Base-by-base conservation (phyloP, 164 flowering plant species). In the Piper longum region DNA sequence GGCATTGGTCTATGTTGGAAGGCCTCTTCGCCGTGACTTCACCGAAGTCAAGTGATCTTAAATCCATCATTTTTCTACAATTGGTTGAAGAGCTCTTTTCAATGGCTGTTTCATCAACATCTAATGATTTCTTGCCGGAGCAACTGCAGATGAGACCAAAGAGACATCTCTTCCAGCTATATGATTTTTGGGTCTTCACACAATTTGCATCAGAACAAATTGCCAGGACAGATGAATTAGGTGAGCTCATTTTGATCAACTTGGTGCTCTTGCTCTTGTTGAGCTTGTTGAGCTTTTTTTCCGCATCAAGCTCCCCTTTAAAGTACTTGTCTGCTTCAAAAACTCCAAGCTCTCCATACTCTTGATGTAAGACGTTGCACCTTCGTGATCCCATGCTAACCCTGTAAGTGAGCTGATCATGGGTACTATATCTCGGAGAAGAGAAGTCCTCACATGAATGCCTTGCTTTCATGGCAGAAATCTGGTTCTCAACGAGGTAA, bases 291-390 rank as follows among this genome's bases (percentile, higher is more conserved):
- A 59, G 68, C 36, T 72, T 67, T 42, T 60, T 63, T 45, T 63
- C 70, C 14, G 64, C 74, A 43, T 79, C 79, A 18, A 78, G 52
- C 26, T n/a, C 79, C 57, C 83, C 85, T 57, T 70, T 80, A 77
- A 89, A 87, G 77, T 87, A 87, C 67, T 76, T 85, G 39, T 84
- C 87, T 0, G 93, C 96, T 52, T 77, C 72, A 52, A 89, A 89
- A 5, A 89, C 78, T 18, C 82, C 82, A 39, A 89, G 81, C 64
- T 86, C 96, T 41, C 72, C 79, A 59, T 85, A 84, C 19, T 75
- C 79, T 5, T 59, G 67, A 67, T 72, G 36, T 26, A 26, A 26
- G 36, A 26, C 36, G 36, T 26, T 26, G 36, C 36, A 72, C 69
- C 74, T 74, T 45, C 52, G 8, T 8, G 52, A 9, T 56, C 59